Evolutionary conservation across 331 rosid species (phyloP).

Genomic region (Prunus yedoensis): DNA sequence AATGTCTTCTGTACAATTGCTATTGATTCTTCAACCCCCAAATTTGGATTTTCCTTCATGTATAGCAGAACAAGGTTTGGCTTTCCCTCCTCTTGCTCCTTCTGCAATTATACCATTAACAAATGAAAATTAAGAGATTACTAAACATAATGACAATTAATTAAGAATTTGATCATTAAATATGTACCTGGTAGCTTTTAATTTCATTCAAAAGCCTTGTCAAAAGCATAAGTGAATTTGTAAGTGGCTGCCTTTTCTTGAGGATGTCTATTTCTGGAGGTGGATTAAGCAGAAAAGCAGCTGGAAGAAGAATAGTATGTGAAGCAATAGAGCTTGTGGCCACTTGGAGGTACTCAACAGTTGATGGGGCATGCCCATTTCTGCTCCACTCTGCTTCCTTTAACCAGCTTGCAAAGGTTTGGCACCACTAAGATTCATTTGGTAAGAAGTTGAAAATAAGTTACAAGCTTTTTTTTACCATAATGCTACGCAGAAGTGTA

Average conservation of each 20-base stretch:
- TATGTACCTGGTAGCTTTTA: conserved; percentile 10
- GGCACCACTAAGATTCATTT: conserved; percentile 19
- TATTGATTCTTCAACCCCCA: conserved; percentile 16
- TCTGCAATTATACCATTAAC: conserved; percentile 5
- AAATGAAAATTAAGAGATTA: too few species aligned
- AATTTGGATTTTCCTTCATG: conserved; percentile 18
- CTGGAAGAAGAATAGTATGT: conserved; percentile 25
- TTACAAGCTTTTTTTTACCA: background rate
- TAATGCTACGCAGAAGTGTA: too few species aligned
- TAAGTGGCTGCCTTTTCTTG: conserved; percentile 1
- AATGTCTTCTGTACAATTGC: conserved; percentile 7
- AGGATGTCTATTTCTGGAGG: background rate
- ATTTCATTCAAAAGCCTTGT: conserved; percentile 25
- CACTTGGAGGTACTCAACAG: conserved; percentile 16
- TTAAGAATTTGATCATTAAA: background rate
- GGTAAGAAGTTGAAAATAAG: background rate
- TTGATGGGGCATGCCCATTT: conserved; percentile 18
- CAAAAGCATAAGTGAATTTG: conserved; percentile 8
- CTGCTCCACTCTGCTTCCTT: conserved; percentile 28
- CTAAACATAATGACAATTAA: background rate
- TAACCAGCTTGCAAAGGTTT: conserved; percentile 19
- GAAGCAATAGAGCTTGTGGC: conserved; percentile 12
- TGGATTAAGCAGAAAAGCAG: conserved; percentile 20
- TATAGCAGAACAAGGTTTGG: conserved; percentile 20
- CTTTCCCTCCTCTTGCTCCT: conserved; percentile 25